A percentile compares a stretch with the other conserved stretches of the same genome.
phyloP scores from a whole-genome alignment of 2,329 filamentous ascomycete species.

The Fusarium sterilihyphosum region DNA sequence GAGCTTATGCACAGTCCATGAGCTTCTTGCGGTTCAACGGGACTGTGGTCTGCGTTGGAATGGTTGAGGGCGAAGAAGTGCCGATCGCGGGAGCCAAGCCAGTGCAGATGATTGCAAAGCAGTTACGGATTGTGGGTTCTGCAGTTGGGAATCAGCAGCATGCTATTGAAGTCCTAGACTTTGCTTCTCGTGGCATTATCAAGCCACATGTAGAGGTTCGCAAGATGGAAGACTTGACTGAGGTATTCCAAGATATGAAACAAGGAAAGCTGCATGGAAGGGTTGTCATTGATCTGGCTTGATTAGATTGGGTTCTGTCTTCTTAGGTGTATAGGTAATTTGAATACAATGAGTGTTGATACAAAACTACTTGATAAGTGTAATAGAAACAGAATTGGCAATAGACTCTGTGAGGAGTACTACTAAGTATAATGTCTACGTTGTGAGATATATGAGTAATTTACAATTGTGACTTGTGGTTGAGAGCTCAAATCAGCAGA shows the following conservation, averaged over 20 bases:
- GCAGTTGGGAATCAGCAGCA: not conserved
- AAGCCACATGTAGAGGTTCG: rapidly evolving
- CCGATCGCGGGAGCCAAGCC: not conserved
- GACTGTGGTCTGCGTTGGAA: not conserved
- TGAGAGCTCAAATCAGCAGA: rapidly evolving
- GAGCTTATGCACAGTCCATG: not conserved
- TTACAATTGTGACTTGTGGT: rapidly evolving
- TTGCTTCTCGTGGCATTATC: not conserved
- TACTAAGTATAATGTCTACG: rapidly evolving
- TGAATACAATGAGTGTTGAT: rapidly evolving
- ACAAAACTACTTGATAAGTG: rapidly evolving
- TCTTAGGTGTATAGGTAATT: not conserved
- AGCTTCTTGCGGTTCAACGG: not conserved
- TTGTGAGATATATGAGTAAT: rapidly evolving
- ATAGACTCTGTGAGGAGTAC: rapidly evolving
- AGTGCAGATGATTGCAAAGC: not conserved
- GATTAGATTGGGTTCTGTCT: rapidly evolving
- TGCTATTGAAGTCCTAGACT: rapidly evolving
- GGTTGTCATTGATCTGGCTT: not conserved
- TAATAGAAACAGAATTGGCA: rapidly evolving
- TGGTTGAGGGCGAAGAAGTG: rapidly evolving
- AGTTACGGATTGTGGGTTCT: not conserved
- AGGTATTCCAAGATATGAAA: not conserved
- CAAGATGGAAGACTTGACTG: not conserved
- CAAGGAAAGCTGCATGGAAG: not conserved